Percentiles rank a stretch among this genome's conserved stretches.
These are phyloP conservation scores for Dioscorea zingiberensis DNA, from an alignment of 106 monocot species.

Conservation along the genomic window DNA sequence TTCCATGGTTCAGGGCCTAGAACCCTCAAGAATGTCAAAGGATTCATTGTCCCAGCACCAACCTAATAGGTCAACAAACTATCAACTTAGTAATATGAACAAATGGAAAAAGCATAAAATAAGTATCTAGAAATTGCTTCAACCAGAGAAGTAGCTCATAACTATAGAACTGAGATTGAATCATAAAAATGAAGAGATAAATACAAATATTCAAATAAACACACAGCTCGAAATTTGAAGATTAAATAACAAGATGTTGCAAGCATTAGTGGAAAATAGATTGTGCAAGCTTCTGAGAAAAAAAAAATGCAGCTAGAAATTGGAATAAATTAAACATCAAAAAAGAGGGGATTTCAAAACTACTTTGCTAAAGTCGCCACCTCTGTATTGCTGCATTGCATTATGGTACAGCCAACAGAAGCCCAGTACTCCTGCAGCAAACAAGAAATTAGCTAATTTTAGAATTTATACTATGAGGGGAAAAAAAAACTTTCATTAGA, in stretches of 20 bases:
- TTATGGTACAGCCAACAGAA: slow-evolving; percentile 86
- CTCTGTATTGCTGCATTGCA: slow-evolving; percentile 99
- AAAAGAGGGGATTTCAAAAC: not conserved
- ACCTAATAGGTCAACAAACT: slow-evolving; percentile 41
- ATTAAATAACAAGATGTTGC: not conserved
- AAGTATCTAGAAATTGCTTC: not conserved
- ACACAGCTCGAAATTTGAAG: not conserved
- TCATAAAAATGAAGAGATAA: not conserved
- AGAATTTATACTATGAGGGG: slow-evolving; percentile 1
- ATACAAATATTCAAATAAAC: not conserved
- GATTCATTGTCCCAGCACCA: slow-evolving; percentile 99
- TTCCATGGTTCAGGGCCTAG: slow-evolving; percentile 98
- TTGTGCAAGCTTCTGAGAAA: not conserved
- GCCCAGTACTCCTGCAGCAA: slow-evolving; percentile 84
- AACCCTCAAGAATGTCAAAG: slow-evolving; percentile 93
- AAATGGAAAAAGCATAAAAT: not conserved
- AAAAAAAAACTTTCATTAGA: not conserved
- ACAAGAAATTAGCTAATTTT: slow-evolving; percentile 4
- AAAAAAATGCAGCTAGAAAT: not conserved
- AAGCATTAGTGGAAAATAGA: not conserved
- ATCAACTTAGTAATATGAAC: not conserved
- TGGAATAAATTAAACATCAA: not conserved
- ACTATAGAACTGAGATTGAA: not conserved
- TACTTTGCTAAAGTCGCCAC: slow-evolving; percentile 18
- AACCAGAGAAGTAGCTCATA: not conserved